Percentiles rank a stretch among this genome's conserved stretches.
These are phyloP conservation scores for Ottelia alismoides DNA, from an alignment of 106 monocot genomes.

Conservation along the genomic window DNA sequence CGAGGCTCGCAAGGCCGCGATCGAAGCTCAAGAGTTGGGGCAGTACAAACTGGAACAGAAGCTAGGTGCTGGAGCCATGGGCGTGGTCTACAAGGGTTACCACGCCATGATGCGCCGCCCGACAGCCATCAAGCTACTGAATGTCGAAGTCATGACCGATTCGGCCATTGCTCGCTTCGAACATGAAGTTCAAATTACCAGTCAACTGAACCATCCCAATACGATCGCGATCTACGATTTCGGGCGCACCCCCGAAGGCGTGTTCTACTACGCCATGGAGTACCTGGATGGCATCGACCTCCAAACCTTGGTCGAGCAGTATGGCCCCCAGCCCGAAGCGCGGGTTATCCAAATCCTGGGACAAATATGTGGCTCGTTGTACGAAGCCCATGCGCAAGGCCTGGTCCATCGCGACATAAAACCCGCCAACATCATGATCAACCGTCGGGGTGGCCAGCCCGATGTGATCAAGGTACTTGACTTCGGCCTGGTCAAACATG, in stretches of 20 bases:
- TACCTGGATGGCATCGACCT: neutral
- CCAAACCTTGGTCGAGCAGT: neutral
- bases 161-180: neutral
- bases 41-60: neutral
- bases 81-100: neutral
- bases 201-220: neutral
- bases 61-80: neutral
- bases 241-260: too few species aligned
- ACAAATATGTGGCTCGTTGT: too few species aligned
- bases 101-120: neutral
- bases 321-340: too few species aligned
- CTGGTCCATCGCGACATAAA: too few species aligned
- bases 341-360: too few species aligned
- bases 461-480: too few species aligned
- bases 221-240: neutral
- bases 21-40: neutral
- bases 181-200: neutral
- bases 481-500: too few species aligned
- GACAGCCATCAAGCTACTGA: neutral
- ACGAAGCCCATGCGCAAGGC: too few species aligned
- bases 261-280: neutral
- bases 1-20: neutral
- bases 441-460: too few species aligned
- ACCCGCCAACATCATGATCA: too few species aligned
- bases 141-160: neutral